phyloP scores from a whole-genome alignment of 345 rosid genomes.

The Ceriops tagal region DNA sequence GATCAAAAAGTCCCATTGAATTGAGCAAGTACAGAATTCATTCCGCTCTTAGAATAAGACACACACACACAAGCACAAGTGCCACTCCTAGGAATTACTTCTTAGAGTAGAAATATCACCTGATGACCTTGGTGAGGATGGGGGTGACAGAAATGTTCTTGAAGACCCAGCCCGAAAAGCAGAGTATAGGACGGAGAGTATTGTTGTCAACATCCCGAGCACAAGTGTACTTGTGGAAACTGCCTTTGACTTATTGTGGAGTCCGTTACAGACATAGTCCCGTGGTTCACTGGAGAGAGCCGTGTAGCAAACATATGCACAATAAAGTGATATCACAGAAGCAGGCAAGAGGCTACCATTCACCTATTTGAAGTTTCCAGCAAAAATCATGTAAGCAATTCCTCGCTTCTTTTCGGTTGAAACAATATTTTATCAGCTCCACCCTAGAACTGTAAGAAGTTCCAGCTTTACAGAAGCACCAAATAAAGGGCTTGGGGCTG shows the following conservation, averaged over 20 bases:
- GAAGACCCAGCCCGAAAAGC: slow-evolving; percentile 98
- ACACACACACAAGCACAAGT: not conserved
- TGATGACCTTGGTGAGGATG: slow-evolving; percentile 74
- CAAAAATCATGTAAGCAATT: not conserved
- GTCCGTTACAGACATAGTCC: slow-evolving; percentile 87
- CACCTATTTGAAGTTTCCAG: slow-evolving; percentile 45
- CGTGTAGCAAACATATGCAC: slow-evolving; percentile 93
- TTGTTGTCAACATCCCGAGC: slow-evolving; percentile 90
- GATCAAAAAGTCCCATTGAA: too few relatives aligned
- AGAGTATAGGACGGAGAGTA: slow-evolving; percentile 83
- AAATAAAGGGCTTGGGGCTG: too few relatives aligned
- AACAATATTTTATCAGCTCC: too few relatives aligned
- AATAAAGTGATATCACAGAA: slow-evolving; percentile 79
- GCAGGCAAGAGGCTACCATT: slow-evolving; percentile 99
- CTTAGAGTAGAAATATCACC: slow-evolving; percentile 33
- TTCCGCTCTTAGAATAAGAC: not conserved
- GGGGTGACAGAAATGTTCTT: slow-evolving; percentile 74
- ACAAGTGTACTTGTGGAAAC: slow-evolving; percentile 70
- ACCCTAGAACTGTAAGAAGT: too few relatives aligned
- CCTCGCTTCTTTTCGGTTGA: too few relatives aligned
- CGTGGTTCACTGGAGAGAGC: slow-evolving; percentile 98
- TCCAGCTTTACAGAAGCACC: too few relatives aligned
- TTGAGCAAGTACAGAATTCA: too few relatives aligned
- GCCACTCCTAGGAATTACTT: not conserved
- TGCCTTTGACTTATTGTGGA: slow-evolving; percentile 65